phyloP scores from a whole-genome alignment of 2,329 filamentous ascomycete species.

The Neurospora sp. region DNA sequence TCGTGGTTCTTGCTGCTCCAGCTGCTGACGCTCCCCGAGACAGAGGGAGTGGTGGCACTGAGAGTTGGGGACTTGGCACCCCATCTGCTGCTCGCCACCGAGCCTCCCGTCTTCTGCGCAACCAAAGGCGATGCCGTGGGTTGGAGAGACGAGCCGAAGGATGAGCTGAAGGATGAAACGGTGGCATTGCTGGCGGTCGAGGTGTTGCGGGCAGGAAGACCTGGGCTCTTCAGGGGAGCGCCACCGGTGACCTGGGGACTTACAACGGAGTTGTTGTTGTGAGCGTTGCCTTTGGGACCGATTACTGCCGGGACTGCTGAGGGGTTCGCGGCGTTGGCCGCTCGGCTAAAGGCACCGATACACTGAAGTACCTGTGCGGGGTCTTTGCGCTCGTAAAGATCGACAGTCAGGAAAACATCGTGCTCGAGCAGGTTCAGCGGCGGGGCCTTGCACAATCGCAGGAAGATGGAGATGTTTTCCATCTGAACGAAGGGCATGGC shows the following conservation, averaged over 20 bases:
- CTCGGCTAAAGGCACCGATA: slow-evolving; percentile 80
- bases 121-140: slow-evolving; percentile 30
- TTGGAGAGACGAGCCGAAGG: slow-evolving; percentile 33
- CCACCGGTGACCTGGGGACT: slow-evolving; percentile 59
- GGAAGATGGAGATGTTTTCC: slow-evolving; percentile 97
- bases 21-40: slow-evolving; percentile 52
- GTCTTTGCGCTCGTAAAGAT: slow-evolving; percentile 91
- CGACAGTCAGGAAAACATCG: slow-evolving; percentile 93
- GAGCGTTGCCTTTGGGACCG: slow-evolving; percentile 47
- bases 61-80: slow-evolving; percentile 51
- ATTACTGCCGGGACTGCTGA: slow-evolving; percentile 64
- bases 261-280: slow-evolving; percentile 41
- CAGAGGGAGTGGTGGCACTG: slow-evolving; percentile 42
- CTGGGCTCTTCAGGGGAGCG: slow-evolving; percentile 18
- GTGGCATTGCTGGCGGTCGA: slow-evolving; percentile 48
- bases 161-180: background rate
- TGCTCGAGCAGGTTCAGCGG: slow-evolving; percentile 85
- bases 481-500: slow-evolving; percentile 98
- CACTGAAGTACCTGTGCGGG: slow-evolving; percentile 94
- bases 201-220: slow-evolving; percentile 34
- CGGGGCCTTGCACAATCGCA: slow-evolving; percentile 73
- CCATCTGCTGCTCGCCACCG: slow-evolving; percentile 40
- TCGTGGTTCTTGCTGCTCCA: slow-evolving; percentile 87
- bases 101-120: slow-evolving; percentile 43
- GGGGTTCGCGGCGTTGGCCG: slow-evolving; percentile 67